Conservation (phyloP, 1,284 basidiomycete genomes). For the Omphalotus olearius region DNA sequence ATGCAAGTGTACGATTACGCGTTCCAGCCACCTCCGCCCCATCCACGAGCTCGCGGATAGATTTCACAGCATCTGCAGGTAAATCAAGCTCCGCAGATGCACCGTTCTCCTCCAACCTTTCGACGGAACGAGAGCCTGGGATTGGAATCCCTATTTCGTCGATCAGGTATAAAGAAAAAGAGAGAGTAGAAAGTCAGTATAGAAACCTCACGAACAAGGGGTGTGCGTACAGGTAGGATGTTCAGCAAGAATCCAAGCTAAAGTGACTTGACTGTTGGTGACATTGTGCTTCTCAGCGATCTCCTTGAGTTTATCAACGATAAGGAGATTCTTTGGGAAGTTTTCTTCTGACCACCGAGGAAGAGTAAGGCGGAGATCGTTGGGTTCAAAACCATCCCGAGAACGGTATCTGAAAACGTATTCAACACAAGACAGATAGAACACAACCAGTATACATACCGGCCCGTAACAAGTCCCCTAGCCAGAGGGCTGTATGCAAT, state of each 20-base stretch:
- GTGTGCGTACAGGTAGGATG: constrained; percentile 51
- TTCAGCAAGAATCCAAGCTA: constrained; percentile 65
- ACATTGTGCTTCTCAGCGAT: constrained; percentile 43
- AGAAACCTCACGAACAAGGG: neutral
- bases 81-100: neutral
- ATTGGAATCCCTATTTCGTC: neutral
- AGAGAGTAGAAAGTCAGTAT: neutral
- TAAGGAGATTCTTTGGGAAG: constrained; percentile 50
- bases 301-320: constrained; percentile 41
- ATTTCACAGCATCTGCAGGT: neutral
- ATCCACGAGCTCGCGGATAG: neutral
- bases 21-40: neutral
- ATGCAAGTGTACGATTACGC: neutral
- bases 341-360: constrained; percentile 40
- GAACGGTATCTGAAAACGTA: constrained; percentile 28
- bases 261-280: constrained; percentile 51
- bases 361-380: constrained; percentile 30
- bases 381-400: constrained; percentile 39
- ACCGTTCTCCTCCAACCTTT: neutral
- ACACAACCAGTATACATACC: constrained; percentile 20
- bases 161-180: neutral
- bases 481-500: constrained; percentile 63
- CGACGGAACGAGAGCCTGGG: neutral
- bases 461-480: constrained; percentile 58
- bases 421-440: neutral